A percentile compares a stretch with the other conserved stretches of the same genome.
These are phyloP conservation scores for Prunus davidiana DNA, from an alignment of 306 rosid genomes.

Conservation along the genomic window DNA sequence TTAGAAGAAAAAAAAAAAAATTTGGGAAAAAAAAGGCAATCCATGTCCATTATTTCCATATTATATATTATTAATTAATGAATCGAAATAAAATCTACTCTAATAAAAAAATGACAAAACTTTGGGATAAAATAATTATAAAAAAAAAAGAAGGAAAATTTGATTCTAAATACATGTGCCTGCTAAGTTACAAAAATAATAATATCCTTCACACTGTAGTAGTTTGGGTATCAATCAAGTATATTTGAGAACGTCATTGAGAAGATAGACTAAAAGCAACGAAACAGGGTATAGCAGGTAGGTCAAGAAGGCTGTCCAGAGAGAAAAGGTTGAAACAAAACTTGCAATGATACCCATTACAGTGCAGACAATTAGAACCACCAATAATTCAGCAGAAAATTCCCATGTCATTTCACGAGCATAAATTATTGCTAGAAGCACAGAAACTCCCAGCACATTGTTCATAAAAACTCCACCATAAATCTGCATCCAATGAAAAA, in stretches of 20 bases:
- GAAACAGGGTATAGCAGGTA: slow-evolving; percentile 46
- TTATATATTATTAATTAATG: background rate
- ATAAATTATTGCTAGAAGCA: slow-evolving; percentile 48
- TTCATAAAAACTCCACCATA: slow-evolving; percentile 72
- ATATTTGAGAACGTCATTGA: slow-evolving; percentile 38
- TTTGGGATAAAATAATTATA: background rate
- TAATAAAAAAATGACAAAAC: background rate
- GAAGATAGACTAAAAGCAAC: slow-evolving; percentile 42
- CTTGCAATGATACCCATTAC: slow-evolving; percentile 42
- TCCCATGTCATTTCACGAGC: slow-evolving; percentile 51
- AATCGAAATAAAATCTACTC: background rate
- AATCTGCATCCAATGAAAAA: slow-evolving; percentile 39
- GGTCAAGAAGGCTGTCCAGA: slow-evolving; percentile 52
- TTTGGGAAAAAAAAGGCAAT: too few species aligned
- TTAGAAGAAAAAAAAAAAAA: too few species aligned
- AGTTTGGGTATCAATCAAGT: too few species aligned
- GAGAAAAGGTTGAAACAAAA: slow-evolving; percentile 38
- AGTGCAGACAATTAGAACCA: slow-evolving; percentile 51
- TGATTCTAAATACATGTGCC: background rate
- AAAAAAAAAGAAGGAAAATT: background rate
- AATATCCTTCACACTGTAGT: background rate
- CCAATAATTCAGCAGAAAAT: slow-evolving; percentile 57
- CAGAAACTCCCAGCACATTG: slow-evolving; percentile 60
- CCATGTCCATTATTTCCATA: too few species aligned
- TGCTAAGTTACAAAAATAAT: background rate